A percentile compares a stretch with the other conserved stretches of the same genome.
Evolutionary conservation across 768 basidiomycete species (phyloP).

Genomic region (Suillus plorans): DNA sequence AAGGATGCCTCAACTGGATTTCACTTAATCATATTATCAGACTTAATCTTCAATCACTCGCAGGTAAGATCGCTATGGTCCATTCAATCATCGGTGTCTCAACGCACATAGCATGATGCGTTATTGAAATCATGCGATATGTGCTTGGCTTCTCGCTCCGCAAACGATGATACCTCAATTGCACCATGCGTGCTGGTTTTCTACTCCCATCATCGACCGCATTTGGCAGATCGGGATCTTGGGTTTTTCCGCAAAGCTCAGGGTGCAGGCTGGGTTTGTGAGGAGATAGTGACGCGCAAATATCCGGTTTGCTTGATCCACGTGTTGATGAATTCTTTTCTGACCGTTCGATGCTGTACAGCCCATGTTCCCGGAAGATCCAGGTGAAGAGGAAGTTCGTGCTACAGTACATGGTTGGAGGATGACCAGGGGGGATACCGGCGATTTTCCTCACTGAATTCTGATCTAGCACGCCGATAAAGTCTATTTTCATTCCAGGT

Average conservation of each 20-base stretch:
- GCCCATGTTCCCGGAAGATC: slow-evolving; percentile 91
- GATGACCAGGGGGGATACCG: slow-evolving; percentile 34
- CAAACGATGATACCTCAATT: slow-evolving; percentile 17
- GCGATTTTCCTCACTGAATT: not conserved
- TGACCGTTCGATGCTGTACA: slow-evolving; percentile 25
- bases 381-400: slow-evolving; percentile 73
- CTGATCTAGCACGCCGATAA: not conserved
- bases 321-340: not conserved
- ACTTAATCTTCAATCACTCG: slow-evolving; percentile 94
- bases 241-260: slow-evolving; percentile 72
- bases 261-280: slow-evolving; percentile 67
- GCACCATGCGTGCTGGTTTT: slow-evolving; percentile 69
- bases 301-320: slow-evolving; percentile 51
- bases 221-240: slow-evolving; percentile 79
- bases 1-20: slow-evolving; percentile 40
- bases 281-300: slow-evolving; percentile 61
- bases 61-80: slow-evolving; percentile 49
- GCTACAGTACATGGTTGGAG: slow-evolving; percentile 87
- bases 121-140: slow-evolving; percentile 72
- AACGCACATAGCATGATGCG: slow-evolving; percentile 64
- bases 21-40: slow-evolving; percentile 84
- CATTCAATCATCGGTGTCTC: slow-evolving; percentile 1
- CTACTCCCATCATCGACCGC: slow-evolving; percentile 87
- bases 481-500: not conserved
- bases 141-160: slow-evolving; percentile 28